A percentile compares a stretch with the other conserved stretches of the same genome.
These are phyloP conservation scores for Penicillium fuscoglaucum DNA, from an alignment of 2,329 filamentous ascomycete genomes.

Conservation along the genomic window DNA sequence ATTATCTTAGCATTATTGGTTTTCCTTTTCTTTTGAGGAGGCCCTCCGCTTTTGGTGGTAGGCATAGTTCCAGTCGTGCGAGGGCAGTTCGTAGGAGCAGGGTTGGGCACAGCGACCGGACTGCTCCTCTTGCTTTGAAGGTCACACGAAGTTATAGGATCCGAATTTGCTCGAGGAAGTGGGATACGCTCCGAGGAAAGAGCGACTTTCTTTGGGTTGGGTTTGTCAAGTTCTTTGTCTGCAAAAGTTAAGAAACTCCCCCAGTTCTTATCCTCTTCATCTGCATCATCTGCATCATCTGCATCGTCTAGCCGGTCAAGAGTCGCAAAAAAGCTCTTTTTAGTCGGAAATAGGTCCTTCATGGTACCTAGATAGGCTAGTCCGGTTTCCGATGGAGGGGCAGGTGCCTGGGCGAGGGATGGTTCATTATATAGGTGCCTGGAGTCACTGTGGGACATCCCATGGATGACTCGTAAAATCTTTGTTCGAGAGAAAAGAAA, in stretches of 20 bases:
- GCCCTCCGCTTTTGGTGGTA: constrained; percentile 10
- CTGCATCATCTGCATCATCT: constrained; percentile 31
- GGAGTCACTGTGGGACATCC: background rate
- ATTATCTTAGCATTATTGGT: constrained; percentile 46
- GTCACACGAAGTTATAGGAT: constrained; percentile 7
- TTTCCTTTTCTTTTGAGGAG: constrained; percentile 30
- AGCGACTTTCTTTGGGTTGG: background rate
- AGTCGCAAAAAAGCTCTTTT: constrained; percentile 38
- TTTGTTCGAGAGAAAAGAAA: no score
- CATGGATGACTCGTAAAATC: background rate
- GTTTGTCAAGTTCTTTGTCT: background rate
- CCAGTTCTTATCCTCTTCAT: constrained; percentile 27
- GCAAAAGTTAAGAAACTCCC: background rate
- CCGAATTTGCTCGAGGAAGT: constrained; percentile 14
- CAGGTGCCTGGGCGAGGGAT: constrained; percentile 18
- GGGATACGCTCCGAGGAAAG: background rate
- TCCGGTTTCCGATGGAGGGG: constrained; percentile 16
- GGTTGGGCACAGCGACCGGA: background rate
- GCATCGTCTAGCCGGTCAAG: constrained; percentile 36
- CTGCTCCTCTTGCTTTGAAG: background rate
- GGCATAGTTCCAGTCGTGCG: constrained; percentile 19
- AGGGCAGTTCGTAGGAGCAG: constrained; percentile 13
- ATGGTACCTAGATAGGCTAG: constrained; percentile 16
- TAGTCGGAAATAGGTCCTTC: constrained; percentile 24
- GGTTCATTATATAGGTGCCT: constrained; percentile 3